Evolutionary conservation across 2,329 filamentous ascomycete species (phyloP).

Genomic region (Phialophora tarda): DNA sequence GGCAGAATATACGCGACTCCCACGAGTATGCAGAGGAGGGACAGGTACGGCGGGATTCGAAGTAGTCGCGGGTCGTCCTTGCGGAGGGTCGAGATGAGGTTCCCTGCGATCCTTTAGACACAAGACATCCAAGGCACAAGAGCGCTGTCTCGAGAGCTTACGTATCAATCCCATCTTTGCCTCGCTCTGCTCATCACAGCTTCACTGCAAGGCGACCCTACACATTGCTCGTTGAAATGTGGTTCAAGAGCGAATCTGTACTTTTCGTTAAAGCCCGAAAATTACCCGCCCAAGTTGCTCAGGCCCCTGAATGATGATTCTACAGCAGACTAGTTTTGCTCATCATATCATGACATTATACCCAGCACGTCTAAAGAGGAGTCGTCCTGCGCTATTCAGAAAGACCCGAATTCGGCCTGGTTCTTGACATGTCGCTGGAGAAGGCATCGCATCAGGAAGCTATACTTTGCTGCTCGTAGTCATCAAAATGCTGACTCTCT

Average conservation of each 20-base stretch:
- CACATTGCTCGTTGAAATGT: background rate
- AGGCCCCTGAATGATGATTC: background rate
- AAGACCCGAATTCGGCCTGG: background rate
- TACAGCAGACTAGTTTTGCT: slow-evolving; percentile 59
- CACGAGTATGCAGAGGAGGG: slow-evolving; percentile 79
- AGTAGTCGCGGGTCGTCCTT: slow-evolving; percentile 76
- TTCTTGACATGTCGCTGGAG: background rate
- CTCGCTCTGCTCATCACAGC: slow-evolving; percentile 34
- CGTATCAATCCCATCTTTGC: slow-evolving; percentile 37
- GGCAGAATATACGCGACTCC: slow-evolving; percentile 89
- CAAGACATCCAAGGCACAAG: slow-evolving; percentile 21
- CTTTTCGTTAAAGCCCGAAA: slow-evolving; percentile 24
- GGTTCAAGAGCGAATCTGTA: slow-evolving; percentile 28
- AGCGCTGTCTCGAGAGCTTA: slow-evolving; percentile 20
- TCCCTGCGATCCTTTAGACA: slow-evolving; percentile 21
- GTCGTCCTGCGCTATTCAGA: background rate
- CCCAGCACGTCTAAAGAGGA: background rate
- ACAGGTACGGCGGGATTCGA: slow-evolving; percentile 85
- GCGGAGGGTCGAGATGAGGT: slow-evolving; percentile 57
- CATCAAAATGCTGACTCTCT: background rate
- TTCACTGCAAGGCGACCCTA: slow-evolving; percentile 34
- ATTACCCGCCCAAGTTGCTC: slow-evolving; percentile 21
- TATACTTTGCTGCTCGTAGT: background rate
- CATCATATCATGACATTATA: slow-evolving; percentile 13
- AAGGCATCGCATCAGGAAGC: background rate